These are phyloP conservation scores for Suillus occidentalis DNA, from an alignment of 768 basidiomycete species.

Conservation along the genomic window DNA sequence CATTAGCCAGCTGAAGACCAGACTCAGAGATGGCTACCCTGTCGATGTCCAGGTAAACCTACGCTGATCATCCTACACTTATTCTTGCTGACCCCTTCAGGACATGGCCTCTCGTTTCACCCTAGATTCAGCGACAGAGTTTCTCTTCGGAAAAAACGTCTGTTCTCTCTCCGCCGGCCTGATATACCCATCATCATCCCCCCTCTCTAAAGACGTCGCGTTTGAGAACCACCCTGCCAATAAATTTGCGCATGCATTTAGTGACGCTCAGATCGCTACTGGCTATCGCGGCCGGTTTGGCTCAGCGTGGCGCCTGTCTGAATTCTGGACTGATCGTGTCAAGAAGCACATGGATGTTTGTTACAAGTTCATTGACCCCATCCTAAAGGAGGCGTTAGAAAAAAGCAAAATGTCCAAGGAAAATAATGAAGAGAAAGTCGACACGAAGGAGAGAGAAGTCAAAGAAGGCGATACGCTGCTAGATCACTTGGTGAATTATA, in stretches of 20 bases:
- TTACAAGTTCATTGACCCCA: constrained; percentile 47
- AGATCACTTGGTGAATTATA: constrained; percentile 54
- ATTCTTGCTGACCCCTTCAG: constrained; percentile 14
- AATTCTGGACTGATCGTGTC: constrained; percentile 45
- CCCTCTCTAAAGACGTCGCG: constrained; percentile 21
- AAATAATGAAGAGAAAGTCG: constrained; percentile 10
- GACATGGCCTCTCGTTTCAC: constrained; percentile 48
- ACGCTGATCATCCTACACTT: constrained; percentile 2
- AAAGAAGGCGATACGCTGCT: constrained; percentile 46
- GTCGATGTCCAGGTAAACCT: constrained; percentile 41
- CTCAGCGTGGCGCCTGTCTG: constrained; percentile 43
- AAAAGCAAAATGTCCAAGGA: constrained; percentile 29
- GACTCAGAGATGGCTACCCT: constrained; percentile 35
- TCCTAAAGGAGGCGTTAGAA: constrained; percentile 42
- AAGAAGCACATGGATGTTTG: constrained; percentile 41
- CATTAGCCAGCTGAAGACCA: constrained; percentile 32
- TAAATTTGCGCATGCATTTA: constrained; percentile 41
- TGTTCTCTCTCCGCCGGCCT: constrained; percentile 39
- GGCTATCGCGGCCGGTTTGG: constrained; percentile 38
- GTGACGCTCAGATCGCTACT: constrained; percentile 34
- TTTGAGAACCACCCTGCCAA: constrained; percentile 33
- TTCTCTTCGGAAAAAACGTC: constrained; percentile 49
- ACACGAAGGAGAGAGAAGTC: constrained; percentile 26
- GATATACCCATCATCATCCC: constrained; percentile 28
- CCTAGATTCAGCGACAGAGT: constrained; percentile 57